Evolutionary conservation across 805 yeast genomes (phyloP).

Genomic region (Nakazawaea siamensis): DNA sequence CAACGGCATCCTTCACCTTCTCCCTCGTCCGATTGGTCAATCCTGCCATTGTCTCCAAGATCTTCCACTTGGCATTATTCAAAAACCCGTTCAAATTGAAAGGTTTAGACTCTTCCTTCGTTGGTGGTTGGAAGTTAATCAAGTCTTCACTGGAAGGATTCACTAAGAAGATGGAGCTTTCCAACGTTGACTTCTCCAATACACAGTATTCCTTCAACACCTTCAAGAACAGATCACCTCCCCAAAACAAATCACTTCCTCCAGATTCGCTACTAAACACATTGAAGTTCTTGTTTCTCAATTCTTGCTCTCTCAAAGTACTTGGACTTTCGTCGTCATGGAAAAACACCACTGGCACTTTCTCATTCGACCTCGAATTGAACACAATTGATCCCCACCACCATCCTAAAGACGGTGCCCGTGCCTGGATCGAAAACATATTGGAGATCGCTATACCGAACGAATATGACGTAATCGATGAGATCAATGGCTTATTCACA

Average conservation of each 20-base stretch:
- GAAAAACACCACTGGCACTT: slow-evolving; percentile 79
- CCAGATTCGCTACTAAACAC: slow-evolving; percentile 54
- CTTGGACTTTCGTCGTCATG: slow-evolving; percentile 86
- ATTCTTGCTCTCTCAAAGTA: slow-evolving; percentile 52
- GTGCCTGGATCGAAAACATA: slow-evolving; percentile 71
- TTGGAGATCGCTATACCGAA: slow-evolving; percentile 54
- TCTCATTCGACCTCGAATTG: slow-evolving; percentile 57
- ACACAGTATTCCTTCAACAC: slow-evolving; percentile 47
- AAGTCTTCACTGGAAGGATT: slow-evolving; percentile 70
- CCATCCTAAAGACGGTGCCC: slow-evolving; percentile 80
- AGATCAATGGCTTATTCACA: slow-evolving; percentile 43
- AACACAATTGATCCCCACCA: slow-evolving; percentile 87
- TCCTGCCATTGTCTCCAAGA: slow-evolving; percentile 77
- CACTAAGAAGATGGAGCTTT: slow-evolving; percentile 62
- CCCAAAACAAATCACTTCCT: slow-evolving; percentile 68
- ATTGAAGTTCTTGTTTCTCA: slow-evolving; percentile 58
- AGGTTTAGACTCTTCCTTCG: slow-evolving; percentile 21
- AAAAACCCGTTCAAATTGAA: slow-evolving; percentile 37
- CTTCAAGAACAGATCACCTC: slow-evolving; percentile 72
- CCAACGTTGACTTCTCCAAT: slow-evolving; percentile 62
- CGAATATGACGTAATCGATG: slow-evolving; percentile 54
- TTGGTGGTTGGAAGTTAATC: slow-evolving; percentile 46
- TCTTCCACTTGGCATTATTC: slow-evolving; percentile 74
- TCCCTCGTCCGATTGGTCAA: slow-evolving; percentile 60
- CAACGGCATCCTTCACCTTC: slow-evolving; percentile 53